Evolutionary conservation across 768 basidiomycete genomes (phyloP).

Genomic region (Lenzites betulinus): DNA sequence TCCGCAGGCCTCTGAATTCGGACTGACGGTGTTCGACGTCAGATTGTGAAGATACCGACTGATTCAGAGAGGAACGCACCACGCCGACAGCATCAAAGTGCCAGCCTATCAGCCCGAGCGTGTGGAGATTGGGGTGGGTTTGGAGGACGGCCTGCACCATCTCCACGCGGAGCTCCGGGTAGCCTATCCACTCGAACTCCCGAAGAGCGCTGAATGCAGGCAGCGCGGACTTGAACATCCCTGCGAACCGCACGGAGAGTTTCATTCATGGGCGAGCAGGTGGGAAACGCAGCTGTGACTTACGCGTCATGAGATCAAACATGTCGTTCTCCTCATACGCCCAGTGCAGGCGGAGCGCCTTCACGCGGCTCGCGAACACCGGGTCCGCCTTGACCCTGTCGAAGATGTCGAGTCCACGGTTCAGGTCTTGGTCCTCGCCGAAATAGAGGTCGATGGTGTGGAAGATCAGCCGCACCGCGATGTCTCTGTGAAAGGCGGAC

Average conservation of each 20-base stretch:
- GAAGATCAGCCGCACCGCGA: conserved; percentile 65
- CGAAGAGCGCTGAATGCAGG: conserved; percentile 61
- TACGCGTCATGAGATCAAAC: conserved; percentile 60
- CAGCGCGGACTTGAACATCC: conserved; percentile 62
- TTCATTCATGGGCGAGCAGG: not conserved
- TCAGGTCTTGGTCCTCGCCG: conserved; percentile 55
- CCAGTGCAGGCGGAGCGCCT: conserved; percentile 65
- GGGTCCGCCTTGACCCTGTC: conserved; percentile 66
- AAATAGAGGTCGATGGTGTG: conserved; percentile 70
- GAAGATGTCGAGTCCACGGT: conserved; percentile 65
- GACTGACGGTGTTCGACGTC: conserved; percentile 31
- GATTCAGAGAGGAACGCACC: not conserved
- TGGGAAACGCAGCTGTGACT: conserved; percentile 24
- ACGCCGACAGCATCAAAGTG: conserved; percentile 75
- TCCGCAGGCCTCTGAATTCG: conserved; percentile 57
- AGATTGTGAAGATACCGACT: not conserved
- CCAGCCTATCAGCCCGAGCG: conserved; percentile 69
- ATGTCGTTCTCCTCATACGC: conserved; percentile 70
- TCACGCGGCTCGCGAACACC: conserved; percentile 59
- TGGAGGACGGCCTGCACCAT: conserved; percentile 60
- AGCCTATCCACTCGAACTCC: conserved; percentile 79
- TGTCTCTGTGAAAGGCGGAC: conserved; percentile 63
- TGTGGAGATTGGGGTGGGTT: conserved; percentile 54
- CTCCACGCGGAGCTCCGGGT: conserved; percentile 68
- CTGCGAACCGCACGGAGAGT: conserved; percentile 29